Percentiles rank a stretch among this genome's conserved stretches.
Conservation (phyloP, 2,329 filamentous ascomycete genomes). For the Cryphonectria nitschkei region DNA sequence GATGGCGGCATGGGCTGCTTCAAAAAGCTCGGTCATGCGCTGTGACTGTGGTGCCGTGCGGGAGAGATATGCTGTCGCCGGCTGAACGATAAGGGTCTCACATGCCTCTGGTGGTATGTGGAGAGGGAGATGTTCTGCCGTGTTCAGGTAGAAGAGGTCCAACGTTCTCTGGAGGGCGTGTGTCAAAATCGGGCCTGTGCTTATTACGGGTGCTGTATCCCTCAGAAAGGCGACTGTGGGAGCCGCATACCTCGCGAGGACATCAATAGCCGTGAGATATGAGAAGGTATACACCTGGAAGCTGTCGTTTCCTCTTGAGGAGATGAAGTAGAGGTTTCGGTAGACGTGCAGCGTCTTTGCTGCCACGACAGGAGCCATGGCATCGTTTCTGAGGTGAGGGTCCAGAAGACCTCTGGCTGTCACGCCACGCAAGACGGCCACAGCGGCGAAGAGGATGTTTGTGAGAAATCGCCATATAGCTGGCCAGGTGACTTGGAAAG, state of each 20-base stretch:
- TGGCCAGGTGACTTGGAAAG: constrained; percentile 68
- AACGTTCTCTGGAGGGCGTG: constrained; percentile 72
- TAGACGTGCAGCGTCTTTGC: constrained; percentile 73
- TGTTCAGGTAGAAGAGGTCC: constrained; percentile 88
- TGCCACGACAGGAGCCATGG: constrained; percentile 65
- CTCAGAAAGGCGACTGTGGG: constrained; percentile 69
- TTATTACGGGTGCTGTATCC: constrained; percentile 53
- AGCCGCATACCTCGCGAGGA: constrained; percentile 71
- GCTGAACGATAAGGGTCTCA: constrained; percentile 73
- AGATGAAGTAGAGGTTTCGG: constrained; percentile 81
- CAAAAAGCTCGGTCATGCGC: constrained; percentile 68
- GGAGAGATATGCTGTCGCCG: constrained; percentile 74
- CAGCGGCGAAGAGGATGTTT: constrained; percentile 74
- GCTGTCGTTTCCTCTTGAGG: constrained; percentile 70
- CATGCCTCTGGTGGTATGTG: constrained; percentile 67
- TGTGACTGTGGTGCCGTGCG: constrained; percentile 48
- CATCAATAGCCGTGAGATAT: constrained; percentile 80
- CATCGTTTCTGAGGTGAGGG: constrained; percentile 47
- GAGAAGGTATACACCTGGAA: constrained; percentile 88
- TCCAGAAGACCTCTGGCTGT: constrained; percentile 66
- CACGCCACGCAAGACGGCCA: constrained; percentile 75
- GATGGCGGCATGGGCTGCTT: constrained; percentile 82
- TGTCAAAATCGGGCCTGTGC: constrained; percentile 58
- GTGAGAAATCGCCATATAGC: constrained; percentile 76
- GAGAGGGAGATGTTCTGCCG: constrained; percentile 80